Base-by-base conservation (phyloP, 805 yeast genomes). In the Metschnikowia noctiluminum region DNA sequence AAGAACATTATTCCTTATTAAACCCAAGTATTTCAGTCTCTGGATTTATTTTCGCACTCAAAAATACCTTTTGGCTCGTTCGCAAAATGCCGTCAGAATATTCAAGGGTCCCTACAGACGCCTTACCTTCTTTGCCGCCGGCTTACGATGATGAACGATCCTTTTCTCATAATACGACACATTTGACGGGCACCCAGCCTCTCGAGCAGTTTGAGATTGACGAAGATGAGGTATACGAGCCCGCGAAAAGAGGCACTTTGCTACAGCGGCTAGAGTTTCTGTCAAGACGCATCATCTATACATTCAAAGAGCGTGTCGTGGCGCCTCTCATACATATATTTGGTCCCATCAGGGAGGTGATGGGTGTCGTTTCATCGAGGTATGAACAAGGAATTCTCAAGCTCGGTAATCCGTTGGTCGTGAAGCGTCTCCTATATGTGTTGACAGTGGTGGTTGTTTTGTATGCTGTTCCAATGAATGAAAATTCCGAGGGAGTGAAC, bases 321-420 rank as follows among this genome's bases (percentile, higher is more conserved):
- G 61, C 63, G 35, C 82, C 82, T 5, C 64, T 79, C 12, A 58
- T 71, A 27, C 68, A 64, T 27, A 74, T 76, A 21, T 58, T 78
- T 45, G 82, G 78, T 54, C 84, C 85, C 1, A 71, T 80, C 4
- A 73, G 74, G 54, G 81, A 79, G 58, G 71, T 76, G 2, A 74
- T 73, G 53, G 62, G 65, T 41, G 72, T 63, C 48, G 54, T 74
- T 40, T 65, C 65, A 46, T 65, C 69, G 36, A 73, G 76, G 45
- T 68, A 81, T 45, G 96, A 91, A 57, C 65, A 70, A 30, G 65
- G 74, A 28, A 65, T 92, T 11, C 72, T 82, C 15, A 78, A 79
- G 51, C 56, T 87, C n/a, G 96, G 97, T 5, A 89, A 91, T 61
- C 97, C 97, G 4, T 66, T 89, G 42, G 85, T 92, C 28, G 81